phyloP scores from a whole-genome alignment of 192 early-diverging fungal species.

The Gigaspora rosea region DNA sequence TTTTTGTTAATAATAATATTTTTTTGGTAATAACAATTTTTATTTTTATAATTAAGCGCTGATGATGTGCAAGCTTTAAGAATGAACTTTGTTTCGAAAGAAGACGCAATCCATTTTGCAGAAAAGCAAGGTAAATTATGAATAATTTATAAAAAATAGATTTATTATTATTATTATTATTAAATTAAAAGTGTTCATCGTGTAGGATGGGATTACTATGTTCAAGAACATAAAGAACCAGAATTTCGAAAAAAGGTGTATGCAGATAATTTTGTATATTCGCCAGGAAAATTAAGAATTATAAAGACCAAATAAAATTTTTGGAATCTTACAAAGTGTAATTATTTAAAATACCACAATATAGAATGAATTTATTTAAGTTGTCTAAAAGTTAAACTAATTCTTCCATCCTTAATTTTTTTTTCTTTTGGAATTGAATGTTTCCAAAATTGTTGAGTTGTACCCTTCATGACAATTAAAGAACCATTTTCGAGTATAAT shows the following conservation, averaged over 20 bases:
- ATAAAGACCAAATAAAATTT: slow-evolving; percentile 79
- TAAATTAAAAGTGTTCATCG: not conserved
- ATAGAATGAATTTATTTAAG: not conserved
- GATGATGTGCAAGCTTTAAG: slow-evolving; percentile 81
- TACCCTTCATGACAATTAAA: slow-evolving; percentile 28
- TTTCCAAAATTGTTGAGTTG: slow-evolving; percentile 27
- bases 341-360: not conserved
- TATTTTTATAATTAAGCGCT: slow-evolving; percentile 10
- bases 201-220: slow-evolving; percentile 81
- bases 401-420: slow-evolving; percentile 5
- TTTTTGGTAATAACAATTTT: no score
- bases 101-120: slow-evolving; percentile 92
- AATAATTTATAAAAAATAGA: no score
- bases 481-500: slow-evolving; percentile 9
- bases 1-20: no score
- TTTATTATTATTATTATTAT: not conserved
- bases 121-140: slow-evolving; percentile 76
- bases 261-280: slow-evolving; percentile 91
- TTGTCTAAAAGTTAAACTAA: slow-evolving; percentile 28
- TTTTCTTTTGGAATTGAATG: slow-evolving; percentile 26
- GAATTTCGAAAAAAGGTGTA: slow-evolving; percentile 83
- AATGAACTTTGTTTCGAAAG: slow-evolving; percentile 83
- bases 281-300: slow-evolving; percentile 72
- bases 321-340: not conserved
- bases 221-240: slow-evolving; percentile 87